Conservation (phyloP, 2,329 filamentous ascomycete species). For the Macrophomina pseudophaseolina region DNA sequence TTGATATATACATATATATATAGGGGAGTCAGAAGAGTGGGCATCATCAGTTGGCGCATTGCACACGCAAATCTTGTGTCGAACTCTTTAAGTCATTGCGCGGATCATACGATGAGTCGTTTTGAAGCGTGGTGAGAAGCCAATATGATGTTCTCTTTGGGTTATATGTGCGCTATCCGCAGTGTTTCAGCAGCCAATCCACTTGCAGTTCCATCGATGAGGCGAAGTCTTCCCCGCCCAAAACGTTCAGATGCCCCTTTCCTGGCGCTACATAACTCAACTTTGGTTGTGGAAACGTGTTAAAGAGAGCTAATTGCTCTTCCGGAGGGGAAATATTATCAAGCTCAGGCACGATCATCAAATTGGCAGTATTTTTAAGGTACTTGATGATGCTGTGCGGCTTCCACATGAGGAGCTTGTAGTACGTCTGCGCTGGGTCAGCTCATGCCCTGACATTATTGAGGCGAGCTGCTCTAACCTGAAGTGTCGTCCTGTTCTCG, state of each 20-base stretch:
- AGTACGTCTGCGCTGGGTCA: constrained; percentile 32
- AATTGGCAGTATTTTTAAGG: constrained; percentile 31
- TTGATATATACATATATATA: too few relatives aligned
- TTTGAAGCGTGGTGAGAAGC: too few relatives aligned
- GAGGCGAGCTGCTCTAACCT: constrained; percentile 13
- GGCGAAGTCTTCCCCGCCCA: constrained; percentile 31
- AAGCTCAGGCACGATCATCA: constrained; percentile 36
- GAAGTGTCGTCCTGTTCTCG: constrained; percentile 36
- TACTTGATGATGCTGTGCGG: constrained; percentile 17
- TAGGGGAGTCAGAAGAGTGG: too few relatives aligned
- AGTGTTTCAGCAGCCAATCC: not conserved
- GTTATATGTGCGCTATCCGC: too few relatives aligned
- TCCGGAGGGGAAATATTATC: constrained; percentile 35
- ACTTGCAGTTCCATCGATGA: not conserved
- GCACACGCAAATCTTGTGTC: too few relatives aligned
- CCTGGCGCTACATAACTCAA: constrained; percentile 31
- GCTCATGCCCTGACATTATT: too few relatives aligned
- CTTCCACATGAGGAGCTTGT: constrained; percentile 28
- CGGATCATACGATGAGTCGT: too few relatives aligned
- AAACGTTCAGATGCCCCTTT: constrained; percentile 36
- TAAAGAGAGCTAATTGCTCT: constrained; percentile 32
- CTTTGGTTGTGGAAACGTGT: constrained; percentile 33
- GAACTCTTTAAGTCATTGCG: too few relatives aligned
- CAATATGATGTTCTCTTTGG: too few relatives aligned
- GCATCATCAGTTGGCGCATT: too few relatives aligned